These are phyloP conservation scores for Ceratobasidium sp. DNA, from an alignment of 1,284 basidiomycete species.

Conservation along the genomic window DNA sequence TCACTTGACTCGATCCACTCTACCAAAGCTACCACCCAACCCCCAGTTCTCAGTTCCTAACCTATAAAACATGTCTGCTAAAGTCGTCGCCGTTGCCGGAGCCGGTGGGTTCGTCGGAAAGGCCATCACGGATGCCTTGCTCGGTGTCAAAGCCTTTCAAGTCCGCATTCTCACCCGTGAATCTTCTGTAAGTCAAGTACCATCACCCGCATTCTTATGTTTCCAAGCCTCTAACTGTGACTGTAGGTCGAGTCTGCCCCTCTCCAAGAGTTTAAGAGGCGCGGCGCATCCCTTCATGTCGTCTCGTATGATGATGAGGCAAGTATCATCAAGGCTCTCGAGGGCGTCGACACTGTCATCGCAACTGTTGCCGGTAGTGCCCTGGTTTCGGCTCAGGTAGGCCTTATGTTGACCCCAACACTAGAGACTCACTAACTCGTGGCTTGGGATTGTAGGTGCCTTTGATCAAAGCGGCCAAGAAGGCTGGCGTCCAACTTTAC, in stretches of 20 bases:
- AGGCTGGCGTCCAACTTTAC: constrained; percentile 25
- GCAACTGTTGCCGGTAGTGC: constrained; percentile 3
- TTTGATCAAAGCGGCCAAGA: constrained; percentile 32
- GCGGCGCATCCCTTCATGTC: constrained; percentile 19
- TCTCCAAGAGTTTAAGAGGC: constrained; percentile 25
- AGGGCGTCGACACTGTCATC: constrained; percentile 36
- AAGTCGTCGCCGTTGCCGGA: constrained; percentile 31
- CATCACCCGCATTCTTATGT: neutral
- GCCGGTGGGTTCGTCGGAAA: constrained; percentile 35
- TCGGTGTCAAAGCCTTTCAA: constrained; percentile 7
- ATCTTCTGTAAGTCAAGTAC: constrained; percentile 12
- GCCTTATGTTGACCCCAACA: neutral
- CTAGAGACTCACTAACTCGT: neutral
- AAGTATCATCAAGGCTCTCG: constrained; percentile 28
- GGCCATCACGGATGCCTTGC: constrained; percentile 11
- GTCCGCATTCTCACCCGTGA: constrained; percentile 31
- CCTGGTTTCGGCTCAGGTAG: constrained; percentile 16
- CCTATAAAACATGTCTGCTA: constrained; percentile 12
- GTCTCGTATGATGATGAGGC: constrained; percentile 28
- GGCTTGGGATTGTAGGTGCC: neutral
- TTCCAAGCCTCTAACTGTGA: neutral
- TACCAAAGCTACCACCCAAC: neutral
- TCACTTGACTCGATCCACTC: neutral
- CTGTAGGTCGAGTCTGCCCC: constrained; percentile 6
- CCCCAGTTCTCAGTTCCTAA: neutral